Base-by-base conservation (phyloP, 2,329 filamentous ascomycete species). In the Cryphonectria nitschkei region DNA sequence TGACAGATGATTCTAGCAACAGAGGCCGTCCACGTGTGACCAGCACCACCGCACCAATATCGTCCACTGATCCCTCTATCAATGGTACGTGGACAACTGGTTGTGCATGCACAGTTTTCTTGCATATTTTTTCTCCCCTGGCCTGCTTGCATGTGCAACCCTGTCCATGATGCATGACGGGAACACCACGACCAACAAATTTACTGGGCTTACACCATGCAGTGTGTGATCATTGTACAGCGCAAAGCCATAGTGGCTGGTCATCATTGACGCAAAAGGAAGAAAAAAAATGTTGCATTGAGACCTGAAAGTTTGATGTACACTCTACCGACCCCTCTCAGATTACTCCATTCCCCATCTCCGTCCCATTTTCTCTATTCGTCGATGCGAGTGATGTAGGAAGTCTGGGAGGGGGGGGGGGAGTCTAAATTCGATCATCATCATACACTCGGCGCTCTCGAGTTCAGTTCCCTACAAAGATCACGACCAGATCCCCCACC, bases 261-360 rank as follows among this genome's bases (percentile, higher is more conserved):
- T 64, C n/a, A 64, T 43, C 29, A 14, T 41, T n/a, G 29, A 61
- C 5, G 43, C n/a, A 43, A 43, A 52, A 64, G 9, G 22, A 13
- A 70, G 56, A 62, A 39, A 50, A 60, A 70, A 72, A 72, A 69
- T 70, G 70, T 73, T 65, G 60, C 62, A 68, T 72, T 72, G 70
- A 70, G 69, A 74, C 70, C 68, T 73, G 78, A 77, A 79, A 76
- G 70, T 76, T 79, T 80, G 79, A 80, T 81, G 78, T 82, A 81
- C 80, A 81, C 80, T 81, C 80, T 82, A 81, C 78, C 78, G 76
- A 77, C 76, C 76, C 54, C 75, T 74, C 76, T 75, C 34, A 73
- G 75, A 77, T 77, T 78, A 76, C 75, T 76, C 77, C 72, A 34
- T 58, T 70, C 65, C 68, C 63, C 43, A 61, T 54, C 69, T 64